Evolutionary conservation across 169 alveolate species (phyloP).

Genomic region (Plasmodium vinckei): DNA sequence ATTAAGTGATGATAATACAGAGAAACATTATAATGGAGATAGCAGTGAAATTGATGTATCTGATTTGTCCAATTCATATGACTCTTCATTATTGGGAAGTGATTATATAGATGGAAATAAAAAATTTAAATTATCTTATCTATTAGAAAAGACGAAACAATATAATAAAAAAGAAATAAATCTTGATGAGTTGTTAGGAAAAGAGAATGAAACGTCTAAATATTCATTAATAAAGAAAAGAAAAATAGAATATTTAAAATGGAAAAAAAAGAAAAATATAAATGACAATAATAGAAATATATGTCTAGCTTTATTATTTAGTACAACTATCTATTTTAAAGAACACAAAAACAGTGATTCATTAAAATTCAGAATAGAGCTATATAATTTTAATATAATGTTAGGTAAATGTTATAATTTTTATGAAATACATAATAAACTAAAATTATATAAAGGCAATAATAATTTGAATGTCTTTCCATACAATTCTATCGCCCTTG

Average conservation of each 20-base stretch:
- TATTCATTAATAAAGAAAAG: constrained; percentile 5
- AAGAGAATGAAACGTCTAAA: constrained; percentile 6
- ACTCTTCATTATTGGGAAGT: neutral
- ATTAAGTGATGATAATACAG: neutral
- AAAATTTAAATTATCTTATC: neutral
- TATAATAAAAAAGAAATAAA: neutral
- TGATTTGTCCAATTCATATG: too few relatives aligned
- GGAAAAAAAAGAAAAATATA: constrained; percentile 40
- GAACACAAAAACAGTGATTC: constrained; percentile 18
- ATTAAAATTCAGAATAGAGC: constrained; percentile 11
- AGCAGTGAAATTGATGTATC: neutral
- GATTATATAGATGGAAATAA: constrained; percentile 14
- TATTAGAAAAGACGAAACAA: constrained; percentile 10
- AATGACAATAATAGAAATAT: constrained; percentile 58
- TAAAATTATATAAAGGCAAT: constrained; percentile 32
- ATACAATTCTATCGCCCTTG: constrained; percentile 14
- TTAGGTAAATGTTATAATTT: constrained; percentile 54
- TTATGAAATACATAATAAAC: constrained; percentile 48
- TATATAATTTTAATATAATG: constrained; percentile 44
- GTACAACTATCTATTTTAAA: constrained; percentile 30
- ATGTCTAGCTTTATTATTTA: constrained; percentile 46
- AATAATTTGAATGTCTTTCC: constrained; percentile 22
- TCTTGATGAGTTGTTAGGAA: constrained; percentile 21
- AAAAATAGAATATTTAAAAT: constrained; percentile 14
- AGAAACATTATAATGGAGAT: neutral